Percentiles rank a stretch among this genome's conserved stretches.
Conservation (phyloP, 164 flowering plant genomes). For the Liquidambar formosana region DNA sequence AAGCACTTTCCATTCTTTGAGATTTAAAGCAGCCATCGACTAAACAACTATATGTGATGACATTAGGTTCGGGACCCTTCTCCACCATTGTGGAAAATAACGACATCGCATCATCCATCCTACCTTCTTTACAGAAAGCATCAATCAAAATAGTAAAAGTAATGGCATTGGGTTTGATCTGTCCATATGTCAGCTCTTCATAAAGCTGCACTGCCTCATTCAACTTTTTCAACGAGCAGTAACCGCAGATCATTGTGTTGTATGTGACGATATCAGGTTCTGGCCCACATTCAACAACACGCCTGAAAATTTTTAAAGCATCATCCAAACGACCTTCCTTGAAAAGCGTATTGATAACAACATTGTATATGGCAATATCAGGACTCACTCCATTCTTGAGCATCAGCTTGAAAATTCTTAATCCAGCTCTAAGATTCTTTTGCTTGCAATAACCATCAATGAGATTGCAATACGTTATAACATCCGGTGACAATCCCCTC, state of each 20-base stretch:
- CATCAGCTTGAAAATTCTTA: conserved; percentile 38
- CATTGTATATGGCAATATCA: conserved; percentile 48
- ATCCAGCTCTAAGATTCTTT: conserved; percentile 25
- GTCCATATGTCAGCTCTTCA: conserved; percentile 21
- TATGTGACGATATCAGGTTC: conserved; percentile 50
- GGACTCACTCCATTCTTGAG: conserved; percentile 29
- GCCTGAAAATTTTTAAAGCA: conserved; percentile 28
- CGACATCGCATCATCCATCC: conserved; percentile 39
- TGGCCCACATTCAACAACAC: conserved; percentile 25
- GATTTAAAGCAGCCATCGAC: conserved; percentile 51
- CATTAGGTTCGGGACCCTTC: conserved; percentile 38
- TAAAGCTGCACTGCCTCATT: conserved; percentile 34
- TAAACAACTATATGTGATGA: conserved; percentile 50
- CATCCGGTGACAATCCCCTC: conserved; percentile 41
- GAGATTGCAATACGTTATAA: conserved; percentile 40
- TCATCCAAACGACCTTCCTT: conserved; percentile 23
- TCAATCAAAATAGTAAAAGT: conserved; percentile 46
- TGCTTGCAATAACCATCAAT: conserved; percentile 46
- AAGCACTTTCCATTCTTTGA: conserved; percentile 23
- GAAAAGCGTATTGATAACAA: conserved; percentile 38
- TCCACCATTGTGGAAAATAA: conserved; percentile 36
- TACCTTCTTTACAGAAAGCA: conserved; percentile 47
- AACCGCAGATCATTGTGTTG: conserved; percentile 57
- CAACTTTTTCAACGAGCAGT: conserved; percentile 36
- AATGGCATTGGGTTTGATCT: conserved; percentile 31